A percentile compares a stretch with the other conserved stretches of the same genome.
Conservation (phyloP, 768 basidiomycete species). For the Lactarius indigo region DNA sequence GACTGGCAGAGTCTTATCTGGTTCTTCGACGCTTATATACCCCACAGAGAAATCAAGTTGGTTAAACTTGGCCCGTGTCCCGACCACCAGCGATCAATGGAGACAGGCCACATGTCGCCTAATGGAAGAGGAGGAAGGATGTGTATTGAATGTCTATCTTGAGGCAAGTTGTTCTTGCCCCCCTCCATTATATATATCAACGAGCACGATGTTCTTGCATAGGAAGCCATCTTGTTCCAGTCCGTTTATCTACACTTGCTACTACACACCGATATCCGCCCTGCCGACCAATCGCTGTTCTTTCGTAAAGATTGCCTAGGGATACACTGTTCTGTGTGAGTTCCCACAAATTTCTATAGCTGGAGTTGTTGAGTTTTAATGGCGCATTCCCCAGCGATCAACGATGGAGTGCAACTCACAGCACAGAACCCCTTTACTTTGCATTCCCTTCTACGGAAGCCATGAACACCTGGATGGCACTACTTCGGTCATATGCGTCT, state of each 20-base stretch:
- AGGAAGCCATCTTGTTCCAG: conserved; percentile 74
- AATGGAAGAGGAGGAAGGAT: conserved; percentile 61
- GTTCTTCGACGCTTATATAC: not conserved
- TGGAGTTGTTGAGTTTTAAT: conserved; percentile 11
- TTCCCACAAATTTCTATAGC: not conserved
- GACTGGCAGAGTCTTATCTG: not conserved
- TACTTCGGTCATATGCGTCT: conserved; percentile 75
- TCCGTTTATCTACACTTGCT: conserved; percentile 70
- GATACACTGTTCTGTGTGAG: conserved; percentile 61
- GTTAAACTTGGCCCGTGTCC: conserved; percentile 54
- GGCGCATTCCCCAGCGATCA: conserved; percentile 44
- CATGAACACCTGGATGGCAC: conserved; percentile 72
- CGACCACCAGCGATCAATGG: conserved; percentile 60
- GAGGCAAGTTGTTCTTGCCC: conserved; percentile 50
- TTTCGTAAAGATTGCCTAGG: conserved; percentile 72
- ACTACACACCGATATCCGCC: conserved; percentile 78
- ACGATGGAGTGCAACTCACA: conserved; percentile 50
- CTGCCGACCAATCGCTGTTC: conserved; percentile 71
- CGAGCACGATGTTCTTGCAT: conserved; percentile 10
- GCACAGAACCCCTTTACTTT: conserved; percentile 68
- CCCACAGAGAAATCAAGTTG: conserved; percentile 67
- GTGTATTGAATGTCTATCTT: conserved; percentile 68
- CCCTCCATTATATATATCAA: not conserved
- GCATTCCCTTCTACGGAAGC: conserved; percentile 62
- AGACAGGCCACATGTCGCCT: conserved; percentile 69